Conservation (phyloP, 1,284 basidiomycete species). For the Kwoniella shivajii region DNA sequence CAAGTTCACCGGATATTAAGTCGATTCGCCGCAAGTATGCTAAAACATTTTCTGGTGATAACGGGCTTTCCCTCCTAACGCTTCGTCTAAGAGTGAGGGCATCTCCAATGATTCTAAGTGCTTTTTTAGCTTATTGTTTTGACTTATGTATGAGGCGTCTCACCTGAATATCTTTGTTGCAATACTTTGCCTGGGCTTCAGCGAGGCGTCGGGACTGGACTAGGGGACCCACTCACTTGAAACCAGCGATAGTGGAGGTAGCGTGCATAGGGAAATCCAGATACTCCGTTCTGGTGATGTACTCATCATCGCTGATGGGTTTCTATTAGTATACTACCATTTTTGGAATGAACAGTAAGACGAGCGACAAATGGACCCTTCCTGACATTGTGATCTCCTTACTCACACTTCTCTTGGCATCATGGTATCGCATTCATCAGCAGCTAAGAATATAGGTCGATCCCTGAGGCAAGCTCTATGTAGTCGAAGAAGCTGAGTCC, state of each 20-base stretch:
- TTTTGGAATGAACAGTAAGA: too few species aligned
- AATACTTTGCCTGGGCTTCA: not conserved
- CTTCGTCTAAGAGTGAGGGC: not conserved
- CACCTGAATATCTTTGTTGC: slow-evolving; percentile 9
- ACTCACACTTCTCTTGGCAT: slow-evolving; percentile 9
- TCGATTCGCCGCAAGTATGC: slow-evolving; percentile 1
- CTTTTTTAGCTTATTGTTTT: not conserved
- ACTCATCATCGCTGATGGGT: slow-evolving; percentile 10
- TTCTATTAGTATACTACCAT: too few species aligned
- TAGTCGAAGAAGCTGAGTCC: not conserved
- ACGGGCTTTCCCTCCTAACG: not conserved
- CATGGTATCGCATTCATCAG: slow-evolving; percentile 10
- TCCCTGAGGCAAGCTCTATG: slow-evolving; percentile 9
- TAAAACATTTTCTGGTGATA: slow-evolving; percentile 3
- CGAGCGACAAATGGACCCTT: too few species aligned
- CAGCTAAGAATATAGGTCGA: slow-evolving; percentile 2
- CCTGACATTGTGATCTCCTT: too few species aligned
- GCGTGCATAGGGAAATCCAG: not conserved
- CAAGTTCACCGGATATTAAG: not conserved
- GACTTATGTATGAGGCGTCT: not conserved
- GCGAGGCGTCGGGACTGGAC: not conserved
- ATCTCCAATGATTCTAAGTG: slow-evolving; percentile 5
- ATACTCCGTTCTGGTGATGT: slow-evolving; percentile 4
- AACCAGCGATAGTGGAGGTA: slow-evolving; percentile 7
- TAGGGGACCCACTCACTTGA: slow-evolving; percentile 2